A percentile compares a stretch with the other conserved stretches of the same genome.
These are phyloP conservation scores for Globisporangium paroecandrum DNA, from an alignment of 352 stramenopile genomes.

Conservation along the genomic window DNA sequence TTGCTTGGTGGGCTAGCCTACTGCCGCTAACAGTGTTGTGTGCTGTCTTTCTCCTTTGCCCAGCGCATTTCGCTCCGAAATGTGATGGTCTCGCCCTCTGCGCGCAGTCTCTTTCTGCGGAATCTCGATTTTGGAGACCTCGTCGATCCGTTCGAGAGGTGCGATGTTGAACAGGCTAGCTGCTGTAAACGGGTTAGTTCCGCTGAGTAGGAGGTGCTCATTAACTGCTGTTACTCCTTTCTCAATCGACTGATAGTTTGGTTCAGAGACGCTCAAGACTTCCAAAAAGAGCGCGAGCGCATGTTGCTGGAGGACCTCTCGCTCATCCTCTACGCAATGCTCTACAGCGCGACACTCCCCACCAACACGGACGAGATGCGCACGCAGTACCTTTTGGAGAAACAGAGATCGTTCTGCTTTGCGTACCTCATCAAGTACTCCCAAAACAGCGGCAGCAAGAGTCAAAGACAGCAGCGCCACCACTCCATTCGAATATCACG, in stretches of 20 bases:
- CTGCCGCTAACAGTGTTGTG: neutral
- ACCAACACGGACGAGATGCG: slow-evolving; percentile 7
- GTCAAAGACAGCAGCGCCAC: neutral
- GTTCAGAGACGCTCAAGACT: neutral
- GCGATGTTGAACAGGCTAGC: neutral
- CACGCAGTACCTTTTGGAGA: neutral
- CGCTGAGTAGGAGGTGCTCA: neutral
- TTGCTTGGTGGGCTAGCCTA: neutral
- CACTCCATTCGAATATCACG: neutral
- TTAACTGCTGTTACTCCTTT: neutral
- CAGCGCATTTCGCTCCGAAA: slow-evolving; percentile 5
- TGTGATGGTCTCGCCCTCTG: slow-evolving; percentile 6
- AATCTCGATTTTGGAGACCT: slow-evolving; percentile 9
- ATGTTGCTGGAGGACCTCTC: slow-evolving; percentile 1
- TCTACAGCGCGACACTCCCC: slow-evolving; percentile 1
- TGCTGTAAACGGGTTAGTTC: neutral
- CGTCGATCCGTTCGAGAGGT: slow-evolving; percentile 9
- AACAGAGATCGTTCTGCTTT: slow-evolving; percentile 3
- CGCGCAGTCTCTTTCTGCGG: neutral
- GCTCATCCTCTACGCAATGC: slow-evolving; percentile 7
- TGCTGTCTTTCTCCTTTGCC: neutral
- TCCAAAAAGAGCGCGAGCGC: slow-evolving; percentile 5
- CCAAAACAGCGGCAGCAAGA: neutral
- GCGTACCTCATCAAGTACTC: neutral
- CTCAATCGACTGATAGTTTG: neutral